Evolutionary conservation across 345 rosid species (phyloP), one percentile per base, ranked within the genome.

Genomic region (Salix brachista): DNA sequence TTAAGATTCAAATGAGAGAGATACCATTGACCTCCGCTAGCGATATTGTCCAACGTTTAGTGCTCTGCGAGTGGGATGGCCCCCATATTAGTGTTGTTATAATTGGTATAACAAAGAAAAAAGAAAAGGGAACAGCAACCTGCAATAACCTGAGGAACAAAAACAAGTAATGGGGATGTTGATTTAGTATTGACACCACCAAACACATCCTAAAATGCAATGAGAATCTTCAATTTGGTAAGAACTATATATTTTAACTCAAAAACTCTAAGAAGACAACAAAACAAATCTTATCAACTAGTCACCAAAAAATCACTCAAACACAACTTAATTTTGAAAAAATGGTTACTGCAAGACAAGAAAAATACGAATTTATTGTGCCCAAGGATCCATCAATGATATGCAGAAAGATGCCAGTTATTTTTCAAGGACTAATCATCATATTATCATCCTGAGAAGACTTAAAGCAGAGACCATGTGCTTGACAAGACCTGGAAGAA

Each of bases 61-160:
- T 88, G 87, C 82, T 83, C 65, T 67, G 78, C 86, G 77, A 85
- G 91, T 90, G 89, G 91, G 79, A 83, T 82, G 88, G 83, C 79
- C 86, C 87, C 81, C 76, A 67, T 76, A 74, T 67, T 72, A 56
- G 74, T 42, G 77, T 72, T 80, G 78, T 72, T 87, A 86, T 86
- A 81, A 88, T 84, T 81, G 73, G 81, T 86, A 76, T 71, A 62
- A 66, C 78, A 71, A 67, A 60, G 78, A 76, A 79, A 76, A 79
- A 41, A 41, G 44, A 41, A 41, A 75, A 78, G 66, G 4, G 46
- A 73, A 58, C 68, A 16, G 64, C 48, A 21, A 54, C 56, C 11
- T 61, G 61, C 52, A 60, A 70, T 68, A 34, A 46, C 76, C 79
- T 17, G 75, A 58, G 71, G 71, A 79, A 80, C 36, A 56, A 13